Conservation (phyloP, 176 grass and related monocot species). For the Oropetium thomaeum region DNA sequence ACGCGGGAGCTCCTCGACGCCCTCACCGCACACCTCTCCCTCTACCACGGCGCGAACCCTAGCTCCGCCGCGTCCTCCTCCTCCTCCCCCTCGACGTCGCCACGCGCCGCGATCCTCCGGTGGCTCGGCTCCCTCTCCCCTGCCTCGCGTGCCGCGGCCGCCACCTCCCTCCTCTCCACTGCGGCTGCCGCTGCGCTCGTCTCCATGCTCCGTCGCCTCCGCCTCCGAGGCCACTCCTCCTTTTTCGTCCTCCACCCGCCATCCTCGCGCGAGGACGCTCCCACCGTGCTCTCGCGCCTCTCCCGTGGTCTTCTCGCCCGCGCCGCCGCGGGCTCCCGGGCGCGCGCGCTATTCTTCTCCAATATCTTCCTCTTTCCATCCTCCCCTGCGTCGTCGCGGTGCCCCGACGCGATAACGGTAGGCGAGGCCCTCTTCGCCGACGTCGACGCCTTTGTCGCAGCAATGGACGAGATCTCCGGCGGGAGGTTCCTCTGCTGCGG, state of each 20-base stretch:
- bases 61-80: not conserved
- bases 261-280: slow-evolving; percentile 12
- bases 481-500: slow-evolving; percentile 66
- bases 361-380: slow-evolving; percentile 62
- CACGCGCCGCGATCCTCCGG: slow-evolving; percentile 73
- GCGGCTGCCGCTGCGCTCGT: slow-evolving; percentile 43
- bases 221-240: slow-evolving; percentile 64
- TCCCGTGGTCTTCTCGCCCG: slow-evolving; percentile 77
- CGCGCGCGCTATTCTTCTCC: slow-evolving; percentile 35
- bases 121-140: slow-evolving; percentile 73
- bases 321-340: slow-evolving; percentile 38
- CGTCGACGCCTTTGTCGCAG: slow-evolving; percentile 60
- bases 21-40: slow-evolving; percentile 86
- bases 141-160: slow-evolving; percentile 42
- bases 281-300: slow-evolving; percentile 74
- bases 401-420: slow-evolving; percentile 57
- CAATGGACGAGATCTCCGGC: slow-evolving; percentile 82
- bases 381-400: slow-evolving; percentile 15
- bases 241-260: slow-evolving; percentile 81
- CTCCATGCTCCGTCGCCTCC: slow-evolving; percentile 70
- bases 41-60: slow-evolving; percentile 66
- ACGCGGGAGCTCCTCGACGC: slow-evolving; percentile 60
- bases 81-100: slow-evolving; percentile 13
- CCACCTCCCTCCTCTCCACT: slow-evolving; percentile 48
- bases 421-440: slow-evolving; percentile 63